phyloP scores from a whole-genome alignment of 495 filamentous ascomycete genomes.

The Daldinia caldariorum region DNA sequence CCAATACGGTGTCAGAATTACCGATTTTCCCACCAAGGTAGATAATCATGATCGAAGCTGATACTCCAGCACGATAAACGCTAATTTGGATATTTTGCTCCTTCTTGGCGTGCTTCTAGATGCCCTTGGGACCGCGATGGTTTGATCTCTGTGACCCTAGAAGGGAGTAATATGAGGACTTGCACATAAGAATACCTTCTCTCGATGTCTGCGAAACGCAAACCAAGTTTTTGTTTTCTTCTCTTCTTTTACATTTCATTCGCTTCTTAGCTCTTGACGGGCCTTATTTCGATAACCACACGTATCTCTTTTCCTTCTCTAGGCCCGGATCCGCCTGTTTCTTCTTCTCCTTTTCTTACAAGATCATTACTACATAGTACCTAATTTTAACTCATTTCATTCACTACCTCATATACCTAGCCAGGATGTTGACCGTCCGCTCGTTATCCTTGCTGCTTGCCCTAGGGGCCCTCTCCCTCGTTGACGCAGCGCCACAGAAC shows the following conservation, averaged over 20 bases:
- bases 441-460: constrained; percentile 37
- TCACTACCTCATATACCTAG: background rate
- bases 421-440: constrained; percentile 50
- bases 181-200: constrained; percentile 10
- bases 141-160: constrained; percentile 40
- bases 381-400: constrained; percentile 10
- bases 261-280: constrained; percentile 41
- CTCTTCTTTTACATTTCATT: constrained; percentile 20
- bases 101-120: constrained; percentile 27
- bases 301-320: constrained; percentile 17
- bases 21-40: constrained; percentile 17
- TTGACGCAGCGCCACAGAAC: constrained; percentile 46
- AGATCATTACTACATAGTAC: background rate
- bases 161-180: constrained; percentile 12
- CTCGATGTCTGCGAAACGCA: constrained; percentile 11
- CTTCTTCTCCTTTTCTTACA: constrained; percentile 9
- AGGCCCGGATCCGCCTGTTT: constrained; percentile 19
- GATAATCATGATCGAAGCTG: background rate
- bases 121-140: constrained; percentile 5
- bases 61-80: background rate
- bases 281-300: constrained; percentile 28
- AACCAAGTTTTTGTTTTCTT: constrained; percentile 14
- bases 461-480: constrained; percentile 34
- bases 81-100: background rate
- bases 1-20: constrained; percentile 19